These are phyloP conservation scores for Irpex sp. DNA, from an alignment of 1,284 basidiomycete genomes.

Conservation along the genomic window DNA sequence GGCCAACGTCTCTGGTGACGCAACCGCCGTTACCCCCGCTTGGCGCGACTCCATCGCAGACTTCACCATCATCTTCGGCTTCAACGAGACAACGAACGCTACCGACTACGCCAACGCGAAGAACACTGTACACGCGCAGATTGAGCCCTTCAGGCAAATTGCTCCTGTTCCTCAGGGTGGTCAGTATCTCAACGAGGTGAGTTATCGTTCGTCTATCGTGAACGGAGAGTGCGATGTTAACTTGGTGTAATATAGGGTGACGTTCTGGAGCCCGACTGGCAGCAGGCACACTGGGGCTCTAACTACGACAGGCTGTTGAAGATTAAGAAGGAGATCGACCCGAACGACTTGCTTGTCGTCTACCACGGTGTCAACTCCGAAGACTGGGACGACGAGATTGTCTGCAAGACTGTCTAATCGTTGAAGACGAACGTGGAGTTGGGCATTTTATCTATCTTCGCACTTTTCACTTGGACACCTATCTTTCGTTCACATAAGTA, in stretches of 20 bases:
- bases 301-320: constrained; percentile 43
- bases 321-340: constrained; percentile 42
- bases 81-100: neutral
- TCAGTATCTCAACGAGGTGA: constrained; percentile 41
- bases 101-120: neutral
- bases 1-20: neutral
- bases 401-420: neutral
- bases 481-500: no score
- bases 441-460: no score
- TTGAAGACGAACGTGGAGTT: no score
- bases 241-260: constrained; percentile 35
- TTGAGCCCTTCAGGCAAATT: constrained; percentile 15
- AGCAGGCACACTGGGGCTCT: constrained; percentile 50
- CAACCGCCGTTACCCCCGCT: neutral
- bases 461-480: no score
- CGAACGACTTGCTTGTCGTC: neutral
- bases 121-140: neutral
- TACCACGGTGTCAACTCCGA: neutral
- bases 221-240: neutral
- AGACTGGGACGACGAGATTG: neutral
- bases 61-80: neutral
- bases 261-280: constrained; percentile 50
- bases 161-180: constrained; percentile 27
- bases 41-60: neutral
- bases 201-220: constrained; percentile 8